Evolutionary conservation across 2,329 filamentous ascomycete species (phyloP), one percentile per base, ranked within the genome.

Genomic region (Xylaria sp.): DNA sequence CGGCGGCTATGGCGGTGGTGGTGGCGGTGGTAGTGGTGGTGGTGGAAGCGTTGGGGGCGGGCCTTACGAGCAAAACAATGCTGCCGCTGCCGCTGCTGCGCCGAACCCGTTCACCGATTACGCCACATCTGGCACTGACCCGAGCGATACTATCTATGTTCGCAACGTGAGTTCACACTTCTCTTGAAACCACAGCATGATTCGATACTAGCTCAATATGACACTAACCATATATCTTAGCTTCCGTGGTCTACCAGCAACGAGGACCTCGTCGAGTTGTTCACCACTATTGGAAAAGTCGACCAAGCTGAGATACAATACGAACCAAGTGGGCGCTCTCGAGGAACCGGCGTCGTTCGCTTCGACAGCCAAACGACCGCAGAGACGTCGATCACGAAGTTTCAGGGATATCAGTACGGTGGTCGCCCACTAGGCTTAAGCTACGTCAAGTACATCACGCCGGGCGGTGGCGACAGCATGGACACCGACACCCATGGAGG

Each of bases 301-400:
- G 94, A 98, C 77, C 94, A 96, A 76, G 96, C 96, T n/a, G 96
- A 99, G 82, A 98, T 99, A 65, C 96, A 99, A 82, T 98, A 99
- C 78, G 96, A 99, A 81, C 92, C 93, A 3, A 98, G 97, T 77
- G 96, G 96, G 54, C 93, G 96, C 75, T 99, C 96, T 68, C 92
- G 94, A 72, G 96, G 96, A 72, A 96, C 93, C 67, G 96, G 96
- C 78, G 96, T 99, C n/a, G 96, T 99, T 64, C 91, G 96, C 70
- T 98, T 99, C 79, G 93, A 97, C 78, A 88, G 83, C 62, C 83
- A 89, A 17, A 90, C 94, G 8, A 97, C 94, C 71, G 94, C 96
- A 1, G 94, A 97, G 75, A 98, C 94, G 24, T 92, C 95, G 54
- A 98, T 99, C 76, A 89, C 93, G 77, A 99, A 99, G 81, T 99